Evolutionary conservation across 1,139 yeast genomes (phyloP), one percentile per base, ranked within the genome.

Genomic region (Candida albicans): DNA sequence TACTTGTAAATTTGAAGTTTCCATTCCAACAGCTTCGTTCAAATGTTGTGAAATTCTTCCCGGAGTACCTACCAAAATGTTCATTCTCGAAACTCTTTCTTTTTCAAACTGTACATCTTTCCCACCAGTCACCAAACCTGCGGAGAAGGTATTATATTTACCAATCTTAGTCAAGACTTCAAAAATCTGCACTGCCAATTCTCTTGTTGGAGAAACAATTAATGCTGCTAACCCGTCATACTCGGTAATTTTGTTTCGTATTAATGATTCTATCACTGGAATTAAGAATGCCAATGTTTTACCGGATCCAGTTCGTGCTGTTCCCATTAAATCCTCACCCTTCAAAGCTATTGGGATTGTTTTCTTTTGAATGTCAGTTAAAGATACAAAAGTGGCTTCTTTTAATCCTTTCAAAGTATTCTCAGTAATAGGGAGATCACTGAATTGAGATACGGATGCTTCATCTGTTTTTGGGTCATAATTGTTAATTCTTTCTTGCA

Each of bases 281-380:
- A 93, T 77, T 53, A 93, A 70, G 57, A 93, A 93, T 3, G 98
- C 96, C 47, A 93, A 67, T 0, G 99, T 93, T 62, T 93, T 93
- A 39, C 99, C 99, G 1, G 96, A 89, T 2, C 99, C 99, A 0
- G 99, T 93, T 56, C 84, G 82, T 14, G 99, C 99, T 18, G 97
- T 95, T 25, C 91, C 98, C 54, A 93, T 73, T 8, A 93, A 66
- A 66, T 95, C 99, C 39, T 81, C 75, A 0, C 95, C 95, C 55
- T 87, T 82, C 49, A 93, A 70, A 1, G 96, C 84, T 13, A 77
- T 67, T 0, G 95, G 87, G 30, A 93, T 87, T 4, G 96, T 76
- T 42, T 81, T 82, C 52, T 77, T 80, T 58, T 93, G 99, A 45
- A 93, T 88, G 45, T 87, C 96, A 0, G 99, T 93, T 68, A 90